Evolutionary conservation across 768 basidiomycete genomes (phyloP), one percentile per base, ranked within the genome.

Genomic region (Clitopilus passeckerianus): DNA sequence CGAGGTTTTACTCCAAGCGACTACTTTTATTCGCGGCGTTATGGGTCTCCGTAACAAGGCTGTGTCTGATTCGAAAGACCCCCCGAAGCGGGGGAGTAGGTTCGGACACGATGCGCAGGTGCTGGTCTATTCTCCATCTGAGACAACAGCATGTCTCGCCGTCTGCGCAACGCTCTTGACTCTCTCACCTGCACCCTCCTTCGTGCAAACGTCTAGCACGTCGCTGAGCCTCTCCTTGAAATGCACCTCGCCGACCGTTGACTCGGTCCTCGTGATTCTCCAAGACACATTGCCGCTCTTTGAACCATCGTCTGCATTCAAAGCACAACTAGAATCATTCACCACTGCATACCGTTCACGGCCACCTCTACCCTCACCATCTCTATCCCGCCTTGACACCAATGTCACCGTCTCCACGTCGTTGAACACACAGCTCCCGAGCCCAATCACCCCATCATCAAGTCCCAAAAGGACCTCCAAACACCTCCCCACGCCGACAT

Each of bases 81-180:
- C 37, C 12, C 37, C 12, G 5, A 41, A n/a, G 37, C 37, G 46
- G 12, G 46, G 46, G 22, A 50, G 46, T 18, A 50, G 46, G 12
- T 50, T 50, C 20, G 65, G 70, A 8, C 64, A 59, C 34, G 75
- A 75, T 5, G 80, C 80, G 2, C 72, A 70, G 30, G 80, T 86
- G 16, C 79, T 87, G 22, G 77, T 87, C 20, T 78, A 85, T 67
- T 85, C 76, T 34, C 70, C 72, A 12, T 72, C 76, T n/a, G 86
- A 87, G 60, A 75, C 78, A 9, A 76, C 80, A 53, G 83, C 84
- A 16, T 84, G 82, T 64, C 74, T 78, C 33, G 78, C 78, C 27
- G 79, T 74, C 34, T 83, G 78, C 60, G 82, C 83, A 20, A 22
- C 46, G 5, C 46, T 50, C 46, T 23, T 50, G 18, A 50, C 46